phyloP scores from a whole-genome alignment of 805 yeast species.

The Yamadazyma nakazawae region DNA sequence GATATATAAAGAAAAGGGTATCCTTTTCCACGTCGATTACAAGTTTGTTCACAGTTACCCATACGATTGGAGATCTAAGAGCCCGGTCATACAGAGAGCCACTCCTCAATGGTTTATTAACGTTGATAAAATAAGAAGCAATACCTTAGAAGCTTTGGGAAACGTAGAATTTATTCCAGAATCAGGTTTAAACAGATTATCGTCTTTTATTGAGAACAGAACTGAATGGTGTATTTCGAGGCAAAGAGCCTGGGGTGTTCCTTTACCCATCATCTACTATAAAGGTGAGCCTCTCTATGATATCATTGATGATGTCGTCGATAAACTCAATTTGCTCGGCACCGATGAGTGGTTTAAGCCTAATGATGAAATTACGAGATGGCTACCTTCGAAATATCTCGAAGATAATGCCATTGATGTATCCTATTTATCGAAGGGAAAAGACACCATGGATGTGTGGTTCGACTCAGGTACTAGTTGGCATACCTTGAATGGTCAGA shows the following conservation, averaged over 20 bases:
- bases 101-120: conserved; percentile 98
- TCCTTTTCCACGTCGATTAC: conserved; percentile 48
- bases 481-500: conserved; percentile 50
- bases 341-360: conserved; percentile 79
- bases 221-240: conserved; percentile 98
- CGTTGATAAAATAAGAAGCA: conserved; percentile 65
- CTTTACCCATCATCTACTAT: conserved; percentile 79
- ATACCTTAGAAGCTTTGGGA: conserved; percentile 57
- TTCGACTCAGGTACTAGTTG: conserved; percentile 96
- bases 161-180: conserved; percentile 71
- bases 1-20: conserved; percentile 37
- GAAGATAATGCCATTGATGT: conserved; percentile 33
- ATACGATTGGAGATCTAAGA: conserved; percentile 95
- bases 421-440: conserved; percentile 57
- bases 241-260: conserved; percentile 98
- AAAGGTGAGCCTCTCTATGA: conserved; percentile 57
- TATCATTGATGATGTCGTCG: conserved; percentile 54
- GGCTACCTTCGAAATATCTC: conserved; percentile 57
- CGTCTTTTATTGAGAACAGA: conserved; percentile 70
- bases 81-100: conserved; percentile 90
- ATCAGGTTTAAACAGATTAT: conserved; percentile 65
- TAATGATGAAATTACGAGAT: conserved; percentile 41
- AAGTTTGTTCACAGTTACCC: conserved; percentile 82
- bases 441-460: conserved; percentile 98
- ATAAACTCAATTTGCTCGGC: conserved; percentile 54